A percentile compares a stretch with the other conserved stretches of the same genome.
These are phyloP conservation scores for Fusarium torreyae DNA, from an alignment of 2,329 filamentous ascomycete species.

Conservation along the genomic window DNA sequence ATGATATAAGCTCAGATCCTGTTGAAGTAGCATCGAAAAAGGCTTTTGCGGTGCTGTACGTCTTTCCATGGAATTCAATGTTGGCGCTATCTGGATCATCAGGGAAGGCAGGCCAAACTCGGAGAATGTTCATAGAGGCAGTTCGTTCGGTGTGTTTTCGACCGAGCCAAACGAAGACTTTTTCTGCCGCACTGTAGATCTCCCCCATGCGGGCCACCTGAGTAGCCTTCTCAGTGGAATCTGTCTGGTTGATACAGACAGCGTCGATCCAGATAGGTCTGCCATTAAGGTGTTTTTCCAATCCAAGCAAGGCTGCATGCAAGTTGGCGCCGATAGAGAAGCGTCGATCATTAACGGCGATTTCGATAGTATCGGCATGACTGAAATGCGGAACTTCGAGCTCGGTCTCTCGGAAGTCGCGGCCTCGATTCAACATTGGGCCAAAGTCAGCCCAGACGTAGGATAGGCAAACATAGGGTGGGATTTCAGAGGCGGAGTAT, in stretches of 20 bases:
- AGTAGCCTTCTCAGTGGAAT: constrained; percentile 4
- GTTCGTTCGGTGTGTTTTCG: constrained; percentile 1
- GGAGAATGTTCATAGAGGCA: constrained; percentile 12
- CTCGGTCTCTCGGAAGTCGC: constrained; percentile 25
- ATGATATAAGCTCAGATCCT: constrained; percentile 11
- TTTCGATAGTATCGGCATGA: constrained; percentile 4
- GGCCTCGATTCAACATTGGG: constrained; percentile 15
- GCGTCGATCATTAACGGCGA: background rate
- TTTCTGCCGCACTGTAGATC: constrained; percentile 19
- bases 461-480: constrained; percentile 20
- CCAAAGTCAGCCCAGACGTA: constrained; percentile 34
- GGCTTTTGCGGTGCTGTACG: constrained; percentile 9
- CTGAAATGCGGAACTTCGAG: constrained; percentile 26
- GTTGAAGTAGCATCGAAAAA: constrained; percentile 28
- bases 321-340: constrained; percentile 17
- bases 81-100: constrained; percentile 1
- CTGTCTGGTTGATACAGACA: constrained; percentile 17
- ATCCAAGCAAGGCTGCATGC: constrained; percentile 14
- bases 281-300: constrained; percentile 1
- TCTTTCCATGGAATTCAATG: constrained; percentile 23
- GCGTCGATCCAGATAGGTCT: constrained; percentile 28
- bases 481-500: constrained; percentile 10
- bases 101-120: constrained; percentile 18
- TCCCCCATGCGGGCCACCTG: constrained; percentile 28
- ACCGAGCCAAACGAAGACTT: constrained; percentile 20